Percentiles rank a stretch among this genome's conserved stretches.
Conservation (phyloP, 2,329 filamentous ascomycete species). For the Alternaria atra region DNA sequence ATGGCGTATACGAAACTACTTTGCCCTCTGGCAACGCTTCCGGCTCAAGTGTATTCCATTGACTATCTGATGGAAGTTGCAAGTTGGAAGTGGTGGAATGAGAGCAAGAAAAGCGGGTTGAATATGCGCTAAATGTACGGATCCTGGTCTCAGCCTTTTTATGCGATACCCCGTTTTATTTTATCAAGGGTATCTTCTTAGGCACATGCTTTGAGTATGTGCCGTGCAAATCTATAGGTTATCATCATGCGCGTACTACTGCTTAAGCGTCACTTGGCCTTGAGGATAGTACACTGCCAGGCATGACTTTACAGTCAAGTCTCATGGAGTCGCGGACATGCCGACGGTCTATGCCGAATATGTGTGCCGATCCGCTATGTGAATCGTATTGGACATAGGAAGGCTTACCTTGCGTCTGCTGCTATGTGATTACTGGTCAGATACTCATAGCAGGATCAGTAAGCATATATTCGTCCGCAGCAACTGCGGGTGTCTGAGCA, state of each 20-base stretch:
- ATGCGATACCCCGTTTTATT: not conserved
- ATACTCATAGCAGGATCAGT: not conserved
- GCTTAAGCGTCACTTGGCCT: not conserved
- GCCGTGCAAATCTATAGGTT: not conserved
- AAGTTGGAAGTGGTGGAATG: not conserved
- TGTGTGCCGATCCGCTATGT: not conserved
- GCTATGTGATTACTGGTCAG: not conserved
- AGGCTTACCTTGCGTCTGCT: conserved; percentile 3
- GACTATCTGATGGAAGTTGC: not conserved
- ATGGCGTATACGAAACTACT: not conserved
- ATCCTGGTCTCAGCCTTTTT: not conserved
- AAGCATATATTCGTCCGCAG: not conserved
- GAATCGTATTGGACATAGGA: not conserved
- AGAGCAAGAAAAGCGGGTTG: not conserved
- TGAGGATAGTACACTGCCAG: too few species aligned
- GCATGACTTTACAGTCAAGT: not conserved
- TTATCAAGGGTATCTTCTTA: not conserved
- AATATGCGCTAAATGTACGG: not conserved
- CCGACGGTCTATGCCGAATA: not conserved
- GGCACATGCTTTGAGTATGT: not conserved
- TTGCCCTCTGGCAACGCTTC: not conserved
- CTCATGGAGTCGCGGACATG: not conserved
- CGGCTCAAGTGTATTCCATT: not conserved
- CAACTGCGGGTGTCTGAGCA: not conserved
- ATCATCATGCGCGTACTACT: not conserved